A percentile compares a stretch with the other conserved stretches of the same genome.
These are phyloP conservation scores for Cantharellus anzutake DNA, from an alignment of 768 basidiomycete species.

Conservation along the genomic window DNA sequence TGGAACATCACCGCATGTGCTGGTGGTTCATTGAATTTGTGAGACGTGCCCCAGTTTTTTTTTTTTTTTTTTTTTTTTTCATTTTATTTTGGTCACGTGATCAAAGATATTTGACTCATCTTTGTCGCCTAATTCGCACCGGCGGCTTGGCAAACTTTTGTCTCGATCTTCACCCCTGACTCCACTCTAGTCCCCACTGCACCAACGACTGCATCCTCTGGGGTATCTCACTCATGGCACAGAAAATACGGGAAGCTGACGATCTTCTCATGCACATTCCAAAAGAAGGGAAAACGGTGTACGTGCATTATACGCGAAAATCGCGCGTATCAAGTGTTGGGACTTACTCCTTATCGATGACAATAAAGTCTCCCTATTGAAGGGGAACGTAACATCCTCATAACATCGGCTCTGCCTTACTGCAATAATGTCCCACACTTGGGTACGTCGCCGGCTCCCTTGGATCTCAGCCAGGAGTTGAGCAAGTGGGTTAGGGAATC, in stretches of 20 bases:
- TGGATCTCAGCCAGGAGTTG: background rate
- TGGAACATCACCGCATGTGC: too few relatives aligned
- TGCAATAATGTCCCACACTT: constrained; percentile 97
- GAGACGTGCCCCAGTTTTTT: too few relatives aligned
- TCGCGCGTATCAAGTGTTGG: background rate
- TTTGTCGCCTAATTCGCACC: too few relatives aligned
- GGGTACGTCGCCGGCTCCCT: constrained; percentile 26
- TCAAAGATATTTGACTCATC: too few relatives aligned
- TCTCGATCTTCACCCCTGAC: too few relatives aligned
- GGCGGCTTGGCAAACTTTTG: too few relatives aligned
- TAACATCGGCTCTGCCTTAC: constrained; percentile 91
- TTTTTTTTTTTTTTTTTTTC: too few relatives aligned
- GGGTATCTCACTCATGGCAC: background rate
- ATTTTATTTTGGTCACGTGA: too few relatives aligned
- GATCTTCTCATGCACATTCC: constrained; percentile 27
- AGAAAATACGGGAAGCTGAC: constrained; percentile 16
- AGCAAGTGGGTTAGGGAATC: constrained; percentile 31
- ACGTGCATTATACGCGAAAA: constrained; percentile 9
- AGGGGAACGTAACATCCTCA: constrained; percentile 73
- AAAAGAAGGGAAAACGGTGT: constrained; percentile 28
- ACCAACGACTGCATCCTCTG: background rate
- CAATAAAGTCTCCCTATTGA: constrained; percentile 47
- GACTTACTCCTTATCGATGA: background rate
- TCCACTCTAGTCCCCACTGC: too few relatives aligned
- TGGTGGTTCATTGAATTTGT: too few relatives aligned